These are phyloP conservation scores for Rhizodiscina lignyota DNA, from an alignment of 495 filamentous ascomycete species.

Conservation along the genomic window DNA sequence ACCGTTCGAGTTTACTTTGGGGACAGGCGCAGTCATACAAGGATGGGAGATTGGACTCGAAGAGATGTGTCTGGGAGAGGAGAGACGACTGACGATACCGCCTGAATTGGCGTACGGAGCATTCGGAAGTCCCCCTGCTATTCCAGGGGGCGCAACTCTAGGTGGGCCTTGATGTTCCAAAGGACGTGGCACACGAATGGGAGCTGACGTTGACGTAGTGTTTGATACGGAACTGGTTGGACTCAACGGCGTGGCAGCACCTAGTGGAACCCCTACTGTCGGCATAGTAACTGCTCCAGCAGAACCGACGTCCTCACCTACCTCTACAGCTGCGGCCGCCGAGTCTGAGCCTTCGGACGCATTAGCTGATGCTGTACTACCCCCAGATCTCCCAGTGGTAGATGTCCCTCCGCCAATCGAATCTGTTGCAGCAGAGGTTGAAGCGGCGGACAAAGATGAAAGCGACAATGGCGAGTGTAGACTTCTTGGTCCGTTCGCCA, in stretches of 20 bases:
- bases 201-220: conserved; percentile 31
- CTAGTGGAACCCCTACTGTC: neutral
- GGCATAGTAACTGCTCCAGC: no score
- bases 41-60: conserved; percentile 85
- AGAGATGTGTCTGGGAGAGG: conserved; percentile 96
- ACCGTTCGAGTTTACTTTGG: conserved; percentile 67
- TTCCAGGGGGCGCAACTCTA: conserved; percentile 62
- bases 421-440: no score
- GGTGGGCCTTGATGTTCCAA: conserved; percentile 23
- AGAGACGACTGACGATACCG: conserved; percentile 81
- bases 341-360: no score
- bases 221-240: conserved; percentile 88
- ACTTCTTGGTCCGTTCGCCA: conserved; percentile 70
- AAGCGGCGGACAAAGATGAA: no score
- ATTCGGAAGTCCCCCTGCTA: conserved; percentile 63
- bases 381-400: no score
- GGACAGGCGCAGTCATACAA: conserved; percentile 70
- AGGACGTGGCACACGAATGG: neutral
- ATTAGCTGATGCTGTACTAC: neutral
- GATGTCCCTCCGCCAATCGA: no score
- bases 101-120: conserved; percentile 70
- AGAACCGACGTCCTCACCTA: conserved; percentile 5
- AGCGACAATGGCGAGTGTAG: conserved; percentile 54
- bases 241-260: conserved; percentile 53
- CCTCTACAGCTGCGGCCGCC: neutral